Percentiles rank a stretch among this genome's conserved stretches.
Conservation (phyloP, 768 basidiomycete species). For the Leucogyrophana mollusca region DNA sequence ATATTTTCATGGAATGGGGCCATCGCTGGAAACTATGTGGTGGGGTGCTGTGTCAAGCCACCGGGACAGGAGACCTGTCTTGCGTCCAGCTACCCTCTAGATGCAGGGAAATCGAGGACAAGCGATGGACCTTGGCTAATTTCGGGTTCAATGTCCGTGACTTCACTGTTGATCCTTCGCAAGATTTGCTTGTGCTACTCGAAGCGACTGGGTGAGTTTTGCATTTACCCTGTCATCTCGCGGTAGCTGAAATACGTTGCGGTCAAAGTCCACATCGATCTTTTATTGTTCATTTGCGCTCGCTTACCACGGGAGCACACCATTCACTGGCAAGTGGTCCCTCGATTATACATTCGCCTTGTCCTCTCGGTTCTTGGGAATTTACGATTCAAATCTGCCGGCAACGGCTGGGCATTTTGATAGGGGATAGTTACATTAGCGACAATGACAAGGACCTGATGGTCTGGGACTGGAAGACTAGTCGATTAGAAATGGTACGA, state of each 20-base stretch:
- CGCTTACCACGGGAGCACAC: conserved; percentile 24
- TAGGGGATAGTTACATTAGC: conserved; percentile 12
- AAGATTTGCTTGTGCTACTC: conserved; percentile 33
- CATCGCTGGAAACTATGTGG: conserved; percentile 33
- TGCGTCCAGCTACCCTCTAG: conserved; percentile 30
- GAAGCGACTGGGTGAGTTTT: conserved; percentile 27
- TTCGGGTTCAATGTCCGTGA: conserved; percentile 30
- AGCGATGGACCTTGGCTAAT: conserved; percentile 23
- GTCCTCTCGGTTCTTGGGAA: conserved; percentile 21
- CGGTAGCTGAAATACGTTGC: not conserved
- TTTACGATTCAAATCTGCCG: conserved; percentile 29
- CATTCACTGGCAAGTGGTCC: conserved; percentile 20
- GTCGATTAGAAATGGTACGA: conserved; percentile 25
- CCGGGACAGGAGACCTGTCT: conserved; percentile 7
- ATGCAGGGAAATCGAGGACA: conserved; percentile 23
- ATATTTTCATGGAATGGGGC: conserved; percentile 16
- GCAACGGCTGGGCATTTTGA: conserved; percentile 26
- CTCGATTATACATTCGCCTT: conserved; percentile 13
- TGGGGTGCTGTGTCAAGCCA: conserved; percentile 32
- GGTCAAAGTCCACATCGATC: conserved; percentile 13
- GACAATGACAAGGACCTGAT: conserved; percentile 14
- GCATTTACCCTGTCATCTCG: not conserved
- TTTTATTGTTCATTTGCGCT: conserved; percentile 27
- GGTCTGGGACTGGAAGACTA: conserved; percentile 37
- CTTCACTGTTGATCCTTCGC: conserved; percentile 35